Evolutionary conservation across 2,329 filamentous ascomycete species (phyloP), one percentile per base, ranked within the genome.

Genomic region (Microsporum audouinii): DNA sequence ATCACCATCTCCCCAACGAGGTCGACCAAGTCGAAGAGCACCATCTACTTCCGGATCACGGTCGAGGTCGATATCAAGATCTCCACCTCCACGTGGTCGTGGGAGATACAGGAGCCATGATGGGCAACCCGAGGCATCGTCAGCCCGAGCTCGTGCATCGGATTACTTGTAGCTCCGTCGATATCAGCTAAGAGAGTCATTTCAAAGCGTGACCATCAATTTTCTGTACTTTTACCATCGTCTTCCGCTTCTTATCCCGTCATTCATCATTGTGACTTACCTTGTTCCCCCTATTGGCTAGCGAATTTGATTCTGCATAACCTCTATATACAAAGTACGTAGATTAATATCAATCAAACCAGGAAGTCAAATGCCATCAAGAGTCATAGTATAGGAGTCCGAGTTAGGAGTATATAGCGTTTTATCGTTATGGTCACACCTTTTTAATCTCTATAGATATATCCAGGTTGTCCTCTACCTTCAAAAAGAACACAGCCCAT

Each of bases 1-100:
- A 10, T 71, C 72, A 14, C 68, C 65, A 17, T 65, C 66, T 23
- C 67, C 66, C 17, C 62, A 62, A 5, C 65, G 65, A 49, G 66
- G 61, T n/a, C 60, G 62, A 49, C 64, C 65, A 36, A 61, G 62
- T n/a, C 62, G 60, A 60, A 60, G 43, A 45, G 61, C 41, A n/a
- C 53, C 57, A 4, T 61, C 65, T 43, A 23, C 55, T 14, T 65
- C 66, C 7, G 41, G 57, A 1, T 71, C 70, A n/a, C 60, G 61
- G 10, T 71, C 70, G 51, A 55, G 57, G 1, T 62, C 61, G 23
- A 58, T 58, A 12, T 61, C 61, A 38, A 60, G 63, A 58, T 69
- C 69, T 10, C 68, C 68, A 29, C 65, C 68, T 36, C 64, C 58
- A 5, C 58, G 61, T 23, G 51, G 62, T 10, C 49, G 57, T 27